Conservation (phyloP, 768 basidiomycete species). For the Fomitopsis serialis region DNA sequence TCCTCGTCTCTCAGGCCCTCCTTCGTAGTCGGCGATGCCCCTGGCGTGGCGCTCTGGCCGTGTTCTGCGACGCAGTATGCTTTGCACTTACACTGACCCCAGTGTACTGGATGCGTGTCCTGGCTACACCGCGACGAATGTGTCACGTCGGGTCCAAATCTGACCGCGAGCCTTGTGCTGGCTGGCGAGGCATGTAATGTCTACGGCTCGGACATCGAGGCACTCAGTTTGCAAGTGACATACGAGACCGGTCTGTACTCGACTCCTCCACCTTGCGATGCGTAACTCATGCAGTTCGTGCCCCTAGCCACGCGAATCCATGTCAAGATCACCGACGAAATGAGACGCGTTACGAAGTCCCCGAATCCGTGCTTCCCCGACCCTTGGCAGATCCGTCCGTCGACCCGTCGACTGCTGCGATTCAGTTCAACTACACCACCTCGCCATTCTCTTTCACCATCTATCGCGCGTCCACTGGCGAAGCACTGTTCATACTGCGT, state of each 20-base stretch:
- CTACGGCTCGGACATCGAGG: constrained; percentile 49
- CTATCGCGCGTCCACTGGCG: constrained; percentile 39
- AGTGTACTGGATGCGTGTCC: constrained; percentile 36
- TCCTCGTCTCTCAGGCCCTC: too few species aligned
- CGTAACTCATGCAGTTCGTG: not conserved
- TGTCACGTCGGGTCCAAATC: constrained; percentile 31
- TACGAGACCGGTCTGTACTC: constrained; percentile 49
- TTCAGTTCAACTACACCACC: constrained; percentile 55
- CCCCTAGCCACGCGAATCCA: constrained; percentile 50
- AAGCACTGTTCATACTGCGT: constrained; percentile 56
- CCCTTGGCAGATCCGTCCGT: constrained; percentile 30
- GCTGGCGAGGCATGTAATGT: constrained; percentile 51
- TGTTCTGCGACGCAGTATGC: not conserved
- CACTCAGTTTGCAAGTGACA: constrained; percentile 43
- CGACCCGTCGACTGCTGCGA: constrained; percentile 30
- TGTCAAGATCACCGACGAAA: constrained; percentile 55
- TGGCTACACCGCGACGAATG: constrained; percentile 49
- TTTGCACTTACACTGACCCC: not conserved
- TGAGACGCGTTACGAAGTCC: constrained; percentile 54
- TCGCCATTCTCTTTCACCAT: constrained; percentile 61
- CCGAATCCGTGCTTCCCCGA: constrained; percentile 54
- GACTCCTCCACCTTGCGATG: not conserved
- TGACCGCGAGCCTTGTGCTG: constrained; percentile 50
- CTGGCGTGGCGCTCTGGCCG: not conserved
- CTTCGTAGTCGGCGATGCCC: not conserved